These are phyloP conservation scores for Patellifolia procumbens DNA, from an alignment of 179 eudicot genomes.

Conservation along the genomic window DNA sequence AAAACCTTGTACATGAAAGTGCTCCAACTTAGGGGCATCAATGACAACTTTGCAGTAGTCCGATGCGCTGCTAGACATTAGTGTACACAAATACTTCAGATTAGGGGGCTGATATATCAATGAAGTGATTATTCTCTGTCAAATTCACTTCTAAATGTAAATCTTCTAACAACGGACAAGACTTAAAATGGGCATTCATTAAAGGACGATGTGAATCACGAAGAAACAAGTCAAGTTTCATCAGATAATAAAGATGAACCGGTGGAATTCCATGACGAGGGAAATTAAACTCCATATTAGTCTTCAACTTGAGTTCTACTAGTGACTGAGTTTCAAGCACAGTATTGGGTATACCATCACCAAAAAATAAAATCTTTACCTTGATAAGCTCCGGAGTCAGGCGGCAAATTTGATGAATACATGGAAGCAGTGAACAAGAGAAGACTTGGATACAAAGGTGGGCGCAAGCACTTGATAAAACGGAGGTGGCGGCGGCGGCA, in stretches of 20 bases:
- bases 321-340: background rate
- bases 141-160: background rate
- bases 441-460: background rate
- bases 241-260: background rate
- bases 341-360: background rate
- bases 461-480: background rate
- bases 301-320: background rate
- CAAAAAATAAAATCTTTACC: background rate
- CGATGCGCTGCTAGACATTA: background rate
- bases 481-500: background rate
- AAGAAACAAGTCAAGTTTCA: background rate
- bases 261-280: background rate
- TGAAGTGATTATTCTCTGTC: no score
- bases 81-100: background rate
- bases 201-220: background rate
- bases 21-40: slow-evolving; percentile 2
- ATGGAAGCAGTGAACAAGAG: background rate
- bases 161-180: background rate
- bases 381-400: background rate
- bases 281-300: background rate
- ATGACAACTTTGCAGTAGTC: background rate
- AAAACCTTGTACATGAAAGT: no score
- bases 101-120: background rate
- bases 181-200: background rate
- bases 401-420: background rate